Evolutionary conservation across 345 rosid genomes (phyloP).

Genomic region (Arabidopsis arenosa): DNA sequence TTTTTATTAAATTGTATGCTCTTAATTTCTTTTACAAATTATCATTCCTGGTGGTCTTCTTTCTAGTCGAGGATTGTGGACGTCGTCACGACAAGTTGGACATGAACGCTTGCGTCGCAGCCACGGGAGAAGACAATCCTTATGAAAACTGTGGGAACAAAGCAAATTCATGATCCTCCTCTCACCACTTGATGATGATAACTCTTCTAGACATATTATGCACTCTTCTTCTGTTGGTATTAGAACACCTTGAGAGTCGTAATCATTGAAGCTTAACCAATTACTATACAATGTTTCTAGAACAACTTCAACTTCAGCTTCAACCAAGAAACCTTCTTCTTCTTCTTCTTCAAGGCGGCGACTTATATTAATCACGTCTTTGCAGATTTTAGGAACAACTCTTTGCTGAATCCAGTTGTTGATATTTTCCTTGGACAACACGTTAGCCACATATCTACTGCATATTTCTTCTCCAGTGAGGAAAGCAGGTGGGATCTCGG

Average conservation of each 20-base stretch:
- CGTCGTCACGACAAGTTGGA: not conserved
- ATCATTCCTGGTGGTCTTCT: too few species aligned
- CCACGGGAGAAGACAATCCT: not conserved
- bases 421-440: not conserved
- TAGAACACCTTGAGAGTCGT: not conserved
- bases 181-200: not conserved
- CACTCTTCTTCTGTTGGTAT: not conserved
- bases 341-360: not conserved
- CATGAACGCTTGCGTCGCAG: not conserved
- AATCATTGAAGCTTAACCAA: not conserved
- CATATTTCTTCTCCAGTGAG: not conserved
- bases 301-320: not conserved
- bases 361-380: not conserved
- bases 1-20: too few species aligned
- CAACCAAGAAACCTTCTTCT: not conserved
- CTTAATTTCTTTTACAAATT: too few species aligned
- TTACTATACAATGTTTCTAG: too few species aligned
- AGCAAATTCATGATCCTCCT: not conserved
- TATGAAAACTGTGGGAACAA: not conserved
- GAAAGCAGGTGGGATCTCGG: not conserved
- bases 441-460: not conserved
- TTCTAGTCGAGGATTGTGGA: too few species aligned
- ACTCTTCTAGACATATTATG: not conserved
- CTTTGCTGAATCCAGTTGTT: not conserved
- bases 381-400: not conserved